Percentiles rank a stretch among this genome's conserved stretches.
Evolutionary conservation across 352 stramenopile genomes (phyloP).

Genomic region (Pythium phragmiticola): DNA sequence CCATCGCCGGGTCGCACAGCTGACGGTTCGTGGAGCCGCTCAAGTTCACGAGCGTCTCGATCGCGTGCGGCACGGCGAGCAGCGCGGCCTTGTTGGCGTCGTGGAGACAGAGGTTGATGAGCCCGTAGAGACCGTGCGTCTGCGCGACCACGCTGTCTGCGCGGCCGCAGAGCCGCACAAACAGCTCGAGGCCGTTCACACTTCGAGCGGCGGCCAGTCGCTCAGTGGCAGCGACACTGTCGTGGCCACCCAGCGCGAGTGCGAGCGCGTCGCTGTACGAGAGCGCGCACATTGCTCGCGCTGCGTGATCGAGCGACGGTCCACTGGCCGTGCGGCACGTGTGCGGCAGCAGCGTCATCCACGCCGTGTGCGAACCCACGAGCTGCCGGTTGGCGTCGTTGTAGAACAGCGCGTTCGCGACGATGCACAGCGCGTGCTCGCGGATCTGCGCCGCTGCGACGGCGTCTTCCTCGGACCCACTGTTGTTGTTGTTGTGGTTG

Average conservation of each 20-base stretch:
- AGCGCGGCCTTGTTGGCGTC: conserved; percentile 80
- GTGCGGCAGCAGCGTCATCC: conserved; percentile 60
- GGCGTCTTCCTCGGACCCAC: background rate
- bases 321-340: conserved; percentile 30
- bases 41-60: conserved; percentile 81
- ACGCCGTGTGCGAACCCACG: conserved; percentile 46
- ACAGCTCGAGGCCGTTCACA: conserved; percentile 41
- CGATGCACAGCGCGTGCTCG: conserved; percentile 62
- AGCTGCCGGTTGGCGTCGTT: conserved; percentile 87
- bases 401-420: conserved; percentile 89
- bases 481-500: conserved; percentile 15
- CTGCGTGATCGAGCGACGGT: conserved; percentile 57
- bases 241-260: conserved; percentile 40
- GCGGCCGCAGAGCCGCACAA: conserved; percentile 48
- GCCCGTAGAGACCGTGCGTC: conserved; percentile 60
- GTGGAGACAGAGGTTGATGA: conserved; percentile 86
- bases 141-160: conserved; percentile 40
- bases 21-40: conserved; percentile 59
- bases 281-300: conserved; percentile 72
- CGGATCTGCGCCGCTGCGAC: conserved; percentile 38
- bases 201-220: conserved; percentile 2
- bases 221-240: conserved; percentile 6
- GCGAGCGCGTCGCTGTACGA: conserved; percentile 85
- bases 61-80: conserved; percentile 62
- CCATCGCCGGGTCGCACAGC: conserved; percentile 64